Conservation (phyloP, 805 yeast species). For the Kuraishia molischiana region DNA sequence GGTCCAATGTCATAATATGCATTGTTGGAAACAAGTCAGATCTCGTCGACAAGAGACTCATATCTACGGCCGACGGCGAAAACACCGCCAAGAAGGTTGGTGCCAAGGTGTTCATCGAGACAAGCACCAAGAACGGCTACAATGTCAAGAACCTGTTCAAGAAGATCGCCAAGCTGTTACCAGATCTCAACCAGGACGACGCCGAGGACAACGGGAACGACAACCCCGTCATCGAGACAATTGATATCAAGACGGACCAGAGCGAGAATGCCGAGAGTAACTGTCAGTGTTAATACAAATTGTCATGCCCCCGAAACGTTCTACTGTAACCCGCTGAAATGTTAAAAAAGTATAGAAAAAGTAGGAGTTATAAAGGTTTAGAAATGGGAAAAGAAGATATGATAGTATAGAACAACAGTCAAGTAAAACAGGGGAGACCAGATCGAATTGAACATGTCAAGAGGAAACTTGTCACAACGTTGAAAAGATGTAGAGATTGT, state of each 20-base stretch:
- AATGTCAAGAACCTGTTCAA: conserved; percentile 87
- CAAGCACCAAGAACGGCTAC: conserved; percentile 91
- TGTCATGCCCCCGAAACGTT: too few species aligned
- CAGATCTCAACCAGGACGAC: conserved; percentile 46
- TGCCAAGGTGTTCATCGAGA: conserved; percentile 79
- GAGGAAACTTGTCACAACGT: too few species aligned
- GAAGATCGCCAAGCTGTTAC: conserved; percentile 82
- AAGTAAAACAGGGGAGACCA: too few species aligned
- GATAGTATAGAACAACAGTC: too few species aligned
- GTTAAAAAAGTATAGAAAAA: neutral
- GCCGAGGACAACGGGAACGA: conserved; percentile 22
- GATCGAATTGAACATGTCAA: too few species aligned
- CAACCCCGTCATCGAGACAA: conserved; percentile 6
- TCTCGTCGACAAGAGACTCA: conserved; percentile 71
- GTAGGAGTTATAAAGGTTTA: too few species aligned
- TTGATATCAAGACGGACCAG: conserved; percentile 1
- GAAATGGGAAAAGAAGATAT: too few species aligned
- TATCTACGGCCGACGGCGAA: conserved; percentile 78
- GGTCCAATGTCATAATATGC: conserved; percentile 78
- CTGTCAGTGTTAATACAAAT: conserved; percentile 4
- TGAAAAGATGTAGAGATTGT: conserved; percentile 80
- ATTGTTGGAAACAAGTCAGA: conserved; percentile 91
- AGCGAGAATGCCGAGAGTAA: conserved; percentile 1
- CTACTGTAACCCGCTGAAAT: too few species aligned
- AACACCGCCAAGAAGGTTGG: conserved; percentile 59